Base-by-base conservation (phyloP, 768 basidiomycete species). In the Auriscalpium vulgare region DNA sequence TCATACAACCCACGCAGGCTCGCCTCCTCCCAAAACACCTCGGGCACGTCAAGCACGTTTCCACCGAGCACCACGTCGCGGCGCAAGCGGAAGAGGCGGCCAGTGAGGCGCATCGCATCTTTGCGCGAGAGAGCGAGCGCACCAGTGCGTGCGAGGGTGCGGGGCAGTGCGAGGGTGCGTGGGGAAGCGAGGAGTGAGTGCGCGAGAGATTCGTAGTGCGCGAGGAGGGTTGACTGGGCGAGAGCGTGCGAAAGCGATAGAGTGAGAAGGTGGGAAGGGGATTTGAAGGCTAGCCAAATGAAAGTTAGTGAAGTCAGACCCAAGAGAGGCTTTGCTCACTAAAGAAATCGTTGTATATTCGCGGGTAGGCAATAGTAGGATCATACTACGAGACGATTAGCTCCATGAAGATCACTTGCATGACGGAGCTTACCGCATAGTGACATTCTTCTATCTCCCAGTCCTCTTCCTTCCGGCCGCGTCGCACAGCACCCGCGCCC, bases 381-480 rank as follows among this genome's bases (percentile, higher is more conserved):
- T 97, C 94, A 65, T 93, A 88, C 90, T 90, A 48, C 47, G n/a
- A 58, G 35, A 17, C 53, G 57, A 50, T 54, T n/a, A 55, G 45
- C 21, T 53, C 37, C 53, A 51, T 46, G 56, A 19, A 19, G 16
- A 7, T 4, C 11, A 10, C 29, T 5, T 13, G 5, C 14, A 2
- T 13, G 50, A 50, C 23, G n/a, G 21, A 10, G 77, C 82, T 34
- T 66, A 92, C 91, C 10, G 81, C 77, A 71, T 84, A 97, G 74
- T 97, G 94, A 62, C 88, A 95, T 64, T 93, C 87, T 68, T 97
- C 95, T 17, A 95, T 76, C 66, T 97, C 92, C 94, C 94, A 95
- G 60, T 87, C 80, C 10, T 78, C 80, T 66, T 90, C 82, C 8
- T 69, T 68, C 43, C 87, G 72, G 51, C 74, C 75, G 45, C 87